A percentile compares a stretch with the other conserved stretches of the same genome.
Evolutionary conservation across 768 basidiomycete species (phyloP).

Genomic region (Exidia glandulosa): DNA sequence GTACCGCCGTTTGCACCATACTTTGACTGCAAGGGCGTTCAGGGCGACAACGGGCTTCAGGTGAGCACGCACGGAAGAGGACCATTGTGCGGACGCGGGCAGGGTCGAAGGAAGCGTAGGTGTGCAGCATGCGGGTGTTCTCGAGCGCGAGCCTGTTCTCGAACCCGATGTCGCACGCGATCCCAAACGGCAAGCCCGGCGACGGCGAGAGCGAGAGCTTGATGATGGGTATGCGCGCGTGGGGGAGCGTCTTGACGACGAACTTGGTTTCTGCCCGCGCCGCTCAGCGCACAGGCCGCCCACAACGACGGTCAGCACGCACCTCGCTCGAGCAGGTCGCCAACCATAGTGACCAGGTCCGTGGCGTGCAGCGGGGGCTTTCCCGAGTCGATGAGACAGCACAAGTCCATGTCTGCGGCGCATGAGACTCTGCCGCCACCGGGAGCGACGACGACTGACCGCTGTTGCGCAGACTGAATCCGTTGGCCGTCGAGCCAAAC

Average conservation of each 20-base stretch:
- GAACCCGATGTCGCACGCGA: slow-evolving; percentile 97
- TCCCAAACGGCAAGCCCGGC: slow-evolving; percentile 69
- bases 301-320: slow-evolving; percentile 19
- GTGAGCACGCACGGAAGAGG: slow-evolving; percentile 72
- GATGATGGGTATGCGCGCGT: slow-evolving; percentile 97
- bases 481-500: slow-evolving; percentile 95
- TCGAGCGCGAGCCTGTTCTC: slow-evolving; percentile 95
- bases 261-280: slow-evolving; percentile 73
- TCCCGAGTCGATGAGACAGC: slow-evolving; percentile 86
- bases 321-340: slow-evolving; percentile 90
- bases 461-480: slow-evolving; percentile 92
- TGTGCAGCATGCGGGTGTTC: slow-evolving; percentile 91
- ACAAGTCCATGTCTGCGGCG: slow-evolving; percentile 88
- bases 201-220: slow-evolving; percentile 89
- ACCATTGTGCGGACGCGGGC: slow-evolving; percentile 89
- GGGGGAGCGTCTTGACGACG: slow-evolving; percentile 89
- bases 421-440: not conserved
- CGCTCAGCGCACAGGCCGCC: not conserved
- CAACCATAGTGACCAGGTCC: slow-evolving; percentile 89
- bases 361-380: slow-evolving; percentile 60
- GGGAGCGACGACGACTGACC: slow-evolving; percentile 35
- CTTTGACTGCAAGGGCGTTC: slow-evolving; percentile 59
- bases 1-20: slow-evolving; percentile 93
- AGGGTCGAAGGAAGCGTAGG: slow-evolving; percentile 95
- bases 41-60: slow-evolving; percentile 3